These are phyloP conservation scores for Guillardia theta DNA, from an alignment of 78 protist species.

Conservation along the genomic window DNA sequence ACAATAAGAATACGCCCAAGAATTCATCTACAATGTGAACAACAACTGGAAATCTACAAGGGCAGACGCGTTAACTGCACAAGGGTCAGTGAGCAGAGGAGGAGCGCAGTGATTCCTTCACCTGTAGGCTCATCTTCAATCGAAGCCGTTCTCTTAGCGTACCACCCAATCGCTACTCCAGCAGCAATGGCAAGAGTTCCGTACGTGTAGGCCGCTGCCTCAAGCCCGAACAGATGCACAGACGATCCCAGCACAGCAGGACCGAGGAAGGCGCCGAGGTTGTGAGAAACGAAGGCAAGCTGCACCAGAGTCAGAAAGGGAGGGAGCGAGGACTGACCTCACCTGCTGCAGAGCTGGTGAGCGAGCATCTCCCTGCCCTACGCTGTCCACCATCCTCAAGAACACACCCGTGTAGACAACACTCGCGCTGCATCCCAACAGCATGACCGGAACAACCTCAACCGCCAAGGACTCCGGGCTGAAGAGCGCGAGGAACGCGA, in stretches of 20 bases:
- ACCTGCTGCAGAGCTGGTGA: neutral
- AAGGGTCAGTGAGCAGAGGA: no score
- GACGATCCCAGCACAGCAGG: neutral
- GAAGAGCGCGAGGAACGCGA: constrained; percentile 1
- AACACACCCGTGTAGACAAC: neutral
- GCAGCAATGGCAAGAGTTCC: neutral
- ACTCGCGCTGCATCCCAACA: neutral
- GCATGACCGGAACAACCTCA: constrained; percentile 17
- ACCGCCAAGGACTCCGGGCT: constrained; percentile 24
- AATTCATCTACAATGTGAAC: neutral
- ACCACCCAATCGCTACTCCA: neutral
- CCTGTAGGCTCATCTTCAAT: neutral
- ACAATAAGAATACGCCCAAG: no score
- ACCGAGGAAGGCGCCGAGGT: constrained; percentile 1
- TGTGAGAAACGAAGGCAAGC: neutral
- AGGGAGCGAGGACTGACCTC: neutral
- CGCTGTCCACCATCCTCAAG: neutral
- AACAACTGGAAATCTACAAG: neutral
- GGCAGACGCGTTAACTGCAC: neutral
- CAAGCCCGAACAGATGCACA: neutral
- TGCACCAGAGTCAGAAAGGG: neutral
- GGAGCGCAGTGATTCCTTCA: no score
- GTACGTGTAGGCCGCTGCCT: constrained; percentile 19
- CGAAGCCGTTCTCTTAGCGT: neutral
- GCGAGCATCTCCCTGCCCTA: constrained; percentile 2